Conservation (phyloP, 2,329 filamentous ascomycete species). For the Amylocarpus encephaloides region DNA sequence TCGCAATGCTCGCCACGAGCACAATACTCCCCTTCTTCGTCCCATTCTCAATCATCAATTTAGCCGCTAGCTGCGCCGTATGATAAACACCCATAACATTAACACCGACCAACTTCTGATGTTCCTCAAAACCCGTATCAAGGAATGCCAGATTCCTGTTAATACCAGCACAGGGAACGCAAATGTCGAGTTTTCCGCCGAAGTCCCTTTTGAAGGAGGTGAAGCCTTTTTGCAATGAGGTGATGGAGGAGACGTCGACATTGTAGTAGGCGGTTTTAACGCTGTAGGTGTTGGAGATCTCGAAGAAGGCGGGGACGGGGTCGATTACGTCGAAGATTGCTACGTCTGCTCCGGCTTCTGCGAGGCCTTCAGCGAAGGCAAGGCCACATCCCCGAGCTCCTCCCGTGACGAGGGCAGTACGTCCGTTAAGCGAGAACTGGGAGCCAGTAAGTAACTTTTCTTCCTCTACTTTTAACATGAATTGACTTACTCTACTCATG, state of each 20-base stretch:
- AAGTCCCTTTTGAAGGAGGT: too few relatives aligned
- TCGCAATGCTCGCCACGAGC: constrained; percentile 47
- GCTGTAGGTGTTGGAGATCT: constrained; percentile 36
- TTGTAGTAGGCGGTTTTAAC: constrained; percentile 38
- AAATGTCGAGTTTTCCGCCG: constrained; percentile 34
- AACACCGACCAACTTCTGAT: constrained; percentile 37
- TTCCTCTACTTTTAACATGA: too few relatives aligned
- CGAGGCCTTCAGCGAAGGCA: constrained; percentile 38
- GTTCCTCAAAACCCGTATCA: constrained; percentile 38
- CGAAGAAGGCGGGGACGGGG: constrained; percentile 34
- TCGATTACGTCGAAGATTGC: constrained; percentile 29
- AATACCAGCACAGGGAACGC: constrained; percentile 40
- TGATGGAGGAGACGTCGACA: constrained; percentile 34
- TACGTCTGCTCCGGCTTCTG: constrained; percentile 40
- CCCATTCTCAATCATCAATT: constrained; percentile 36
- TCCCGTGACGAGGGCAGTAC: constrained; percentile 40
- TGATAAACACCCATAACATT: constrained; percentile 44
- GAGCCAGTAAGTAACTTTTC: constrained; percentile 14
- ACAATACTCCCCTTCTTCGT: constrained; percentile 47
- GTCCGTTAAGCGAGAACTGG: constrained; percentile 31
- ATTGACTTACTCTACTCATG: too few relatives aligned
- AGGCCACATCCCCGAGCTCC: constrained; percentile 41
- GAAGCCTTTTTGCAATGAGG: too few relatives aligned
- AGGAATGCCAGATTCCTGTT: constrained; percentile 40
- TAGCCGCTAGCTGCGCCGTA: constrained; percentile 32